These are phyloP conservation scores for Aspergillus caelatus DNA, from an alignment of 2,329 filamentous ascomycete species.

Conservation along the genomic window DNA sequence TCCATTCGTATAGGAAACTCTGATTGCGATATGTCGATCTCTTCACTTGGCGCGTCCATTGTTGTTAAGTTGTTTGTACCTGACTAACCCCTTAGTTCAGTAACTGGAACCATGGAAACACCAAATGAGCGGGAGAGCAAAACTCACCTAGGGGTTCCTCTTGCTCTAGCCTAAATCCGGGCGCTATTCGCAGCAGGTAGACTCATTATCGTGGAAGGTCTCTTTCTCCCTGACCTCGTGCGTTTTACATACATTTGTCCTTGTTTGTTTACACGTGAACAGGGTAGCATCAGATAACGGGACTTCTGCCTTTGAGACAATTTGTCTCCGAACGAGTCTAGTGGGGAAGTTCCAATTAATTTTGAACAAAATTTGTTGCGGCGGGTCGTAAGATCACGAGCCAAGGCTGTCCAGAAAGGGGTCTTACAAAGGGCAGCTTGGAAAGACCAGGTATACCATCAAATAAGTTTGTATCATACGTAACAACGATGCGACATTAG, in stretches of 20 bases:
- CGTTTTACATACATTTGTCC: not conserved
- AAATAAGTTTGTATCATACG: not conserved
- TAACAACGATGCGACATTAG: not conserved
- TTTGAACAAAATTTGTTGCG: not conserved
- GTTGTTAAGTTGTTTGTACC: not conserved
- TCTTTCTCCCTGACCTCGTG: not conserved
- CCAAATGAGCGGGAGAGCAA: not conserved
- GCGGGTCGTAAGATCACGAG: not conserved
- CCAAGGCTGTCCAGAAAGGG: not conserved
- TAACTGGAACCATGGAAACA: not conserved
- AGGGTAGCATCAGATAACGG: not conserved
- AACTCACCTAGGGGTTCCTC: not conserved
- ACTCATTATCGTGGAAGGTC: not conserved
- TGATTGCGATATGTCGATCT: slow-evolving; percentile 7
- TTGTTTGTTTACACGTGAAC: not conserved
- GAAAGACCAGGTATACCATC: not conserved
- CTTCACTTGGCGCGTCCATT: not conserved
- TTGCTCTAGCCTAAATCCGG: not conserved
- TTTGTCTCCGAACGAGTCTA: not conserved
- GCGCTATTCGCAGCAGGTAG: not conserved
- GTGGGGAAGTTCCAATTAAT: not conserved
- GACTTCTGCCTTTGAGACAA: not conserved
- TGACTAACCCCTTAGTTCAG: not conserved
- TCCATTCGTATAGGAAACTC: not conserved
- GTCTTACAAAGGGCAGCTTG: not conserved